A percentile compares a stretch with the other conserved stretches of the same genome.
Conservation (phyloP, 1,284 basidiomycete species). For the Trametes versicolor region DNA sequence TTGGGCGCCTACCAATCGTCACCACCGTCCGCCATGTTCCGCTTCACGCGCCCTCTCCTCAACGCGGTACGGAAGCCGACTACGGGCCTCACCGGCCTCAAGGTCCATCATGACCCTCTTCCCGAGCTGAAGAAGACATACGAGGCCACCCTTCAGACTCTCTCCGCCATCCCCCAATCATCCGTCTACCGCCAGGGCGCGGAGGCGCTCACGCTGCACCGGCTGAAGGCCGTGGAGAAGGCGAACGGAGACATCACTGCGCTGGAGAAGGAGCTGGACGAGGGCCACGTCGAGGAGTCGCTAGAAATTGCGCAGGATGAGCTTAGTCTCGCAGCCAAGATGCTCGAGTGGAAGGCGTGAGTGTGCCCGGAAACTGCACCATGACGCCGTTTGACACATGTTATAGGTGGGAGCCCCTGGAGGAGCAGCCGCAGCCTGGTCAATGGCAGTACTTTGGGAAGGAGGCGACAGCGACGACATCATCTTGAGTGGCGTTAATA, state of each 20-base stretch:
- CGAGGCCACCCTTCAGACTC: slow-evolving; percentile 78
- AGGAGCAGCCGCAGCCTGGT: slow-evolving; percentile 80
- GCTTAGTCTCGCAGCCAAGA: slow-evolving; percentile 80
- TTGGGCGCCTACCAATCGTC: slow-evolving; percentile 16
- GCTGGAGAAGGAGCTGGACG: slow-evolving; percentile 79
- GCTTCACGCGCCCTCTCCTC: slow-evolving; percentile 78
- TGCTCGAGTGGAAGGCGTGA: slow-evolving; percentile 97
- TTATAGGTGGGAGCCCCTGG: slow-evolving; percentile 86
- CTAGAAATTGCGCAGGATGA: slow-evolving; percentile 89
- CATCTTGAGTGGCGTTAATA: slow-evolving; percentile 28
- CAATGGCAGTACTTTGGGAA: slow-evolving; percentile 90
- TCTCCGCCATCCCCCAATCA: slow-evolving; percentile 78
- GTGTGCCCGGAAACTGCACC: slow-evolving; percentile 50
- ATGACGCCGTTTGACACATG: background rate
- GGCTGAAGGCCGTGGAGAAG: slow-evolving; percentile 78
- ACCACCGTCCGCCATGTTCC: slow-evolving; percentile 67
- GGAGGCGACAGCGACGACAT: slow-evolving; percentile 52
- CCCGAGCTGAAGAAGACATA: slow-evolving; percentile 83
- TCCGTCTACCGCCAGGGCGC: slow-evolving; percentile 93
- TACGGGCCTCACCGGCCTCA: slow-evolving; percentile 83
- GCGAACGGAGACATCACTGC: slow-evolving; percentile 72
- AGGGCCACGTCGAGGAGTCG: slow-evolving; percentile 87
- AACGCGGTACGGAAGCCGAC: slow-evolving; percentile 74
- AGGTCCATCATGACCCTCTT: slow-evolving; percentile 82
- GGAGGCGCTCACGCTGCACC: slow-evolving; percentile 87